These are phyloP conservation scores for Arthrinium phaeospermum DNA, from an alignment of 2,329 filamentous ascomycete species.

Conservation along the genomic window DNA sequence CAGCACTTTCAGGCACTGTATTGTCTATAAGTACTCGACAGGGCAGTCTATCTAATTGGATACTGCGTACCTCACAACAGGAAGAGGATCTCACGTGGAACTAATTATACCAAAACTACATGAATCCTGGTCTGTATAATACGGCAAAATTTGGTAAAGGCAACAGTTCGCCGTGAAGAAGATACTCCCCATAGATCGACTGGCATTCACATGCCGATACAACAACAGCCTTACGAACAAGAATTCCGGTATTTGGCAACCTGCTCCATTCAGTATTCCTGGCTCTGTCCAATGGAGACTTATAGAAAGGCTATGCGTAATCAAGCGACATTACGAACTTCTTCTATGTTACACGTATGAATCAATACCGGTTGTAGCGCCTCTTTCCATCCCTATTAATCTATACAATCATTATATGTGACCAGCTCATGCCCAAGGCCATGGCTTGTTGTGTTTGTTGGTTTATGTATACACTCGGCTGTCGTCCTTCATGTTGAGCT, in stretches of 20 bases:
- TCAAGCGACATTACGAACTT: background rate
- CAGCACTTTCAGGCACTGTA: background rate
- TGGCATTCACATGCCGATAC: too few species aligned
- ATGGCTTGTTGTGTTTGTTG: background rate
- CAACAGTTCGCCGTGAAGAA: too few species aligned
- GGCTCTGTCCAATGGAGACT: background rate
- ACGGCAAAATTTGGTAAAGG: too few species aligned
- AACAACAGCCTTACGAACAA: too few species aligned
- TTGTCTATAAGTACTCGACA: too few species aligned
- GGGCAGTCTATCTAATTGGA: too few species aligned
- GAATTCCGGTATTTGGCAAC: background rate
- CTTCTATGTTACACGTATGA: too few species aligned
- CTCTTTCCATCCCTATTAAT: background rate
- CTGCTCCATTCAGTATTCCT: background rate
- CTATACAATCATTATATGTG: background rate
- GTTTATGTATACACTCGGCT: background rate
- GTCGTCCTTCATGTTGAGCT: background rate
- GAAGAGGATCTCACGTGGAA: too few species aligned
- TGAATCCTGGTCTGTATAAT: too few species aligned
- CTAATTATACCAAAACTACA: too few species aligned
- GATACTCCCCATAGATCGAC: too few species aligned
- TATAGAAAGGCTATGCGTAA: background rate
- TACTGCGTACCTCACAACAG: too few species aligned
- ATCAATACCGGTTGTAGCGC: background rate
- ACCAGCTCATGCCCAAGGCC: background rate